phyloP scores from a whole-genome alignment of 139 green algal species.

The Chlamydomonas incerta region DNA sequence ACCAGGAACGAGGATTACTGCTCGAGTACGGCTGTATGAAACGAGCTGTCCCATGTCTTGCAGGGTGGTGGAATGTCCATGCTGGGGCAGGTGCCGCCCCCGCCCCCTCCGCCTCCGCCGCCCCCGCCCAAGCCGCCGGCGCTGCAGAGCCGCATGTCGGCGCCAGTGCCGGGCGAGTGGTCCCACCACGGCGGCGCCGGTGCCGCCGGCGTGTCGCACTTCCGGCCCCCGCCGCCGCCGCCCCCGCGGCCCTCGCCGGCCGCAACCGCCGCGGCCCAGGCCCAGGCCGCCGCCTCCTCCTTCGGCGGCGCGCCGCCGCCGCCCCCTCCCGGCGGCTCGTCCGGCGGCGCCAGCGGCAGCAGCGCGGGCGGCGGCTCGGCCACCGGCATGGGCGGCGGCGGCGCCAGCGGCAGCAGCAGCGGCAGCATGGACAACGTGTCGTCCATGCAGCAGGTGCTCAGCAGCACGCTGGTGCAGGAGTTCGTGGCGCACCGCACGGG shows the following conservation, averaged over 20 bases:
- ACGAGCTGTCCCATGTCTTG: no score
- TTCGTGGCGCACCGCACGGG: slow-evolving; percentile 40
- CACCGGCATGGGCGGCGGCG: not conserved
- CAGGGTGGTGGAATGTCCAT: not conserved
- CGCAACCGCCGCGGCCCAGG: not conserved
- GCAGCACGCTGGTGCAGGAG: slow-evolving; percentile 43
- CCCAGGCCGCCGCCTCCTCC: not conserved
- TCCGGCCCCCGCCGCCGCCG: slow-evolving; percentile 13
- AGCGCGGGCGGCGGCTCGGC: not conserved
- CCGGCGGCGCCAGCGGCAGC: not conserved
- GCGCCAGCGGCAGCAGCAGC: not conserved
- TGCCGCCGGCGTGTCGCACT: not conserved
- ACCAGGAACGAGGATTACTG: no score
- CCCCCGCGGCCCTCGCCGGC: slow-evolving; percentile 6
- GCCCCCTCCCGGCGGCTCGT: not conserved
- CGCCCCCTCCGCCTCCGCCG: slow-evolving; percentile 1
- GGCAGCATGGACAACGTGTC: not conserved
- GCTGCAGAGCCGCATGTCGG: slow-evolving; percentile 31
- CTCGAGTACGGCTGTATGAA: no score
- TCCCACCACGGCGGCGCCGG: not conserved
- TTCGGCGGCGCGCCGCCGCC: not conserved
- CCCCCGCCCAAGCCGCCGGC: slow-evolving; percentile 6
- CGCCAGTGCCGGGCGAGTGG: slow-evolving; percentile 15
- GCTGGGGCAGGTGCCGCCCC: not conserved
- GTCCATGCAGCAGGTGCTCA: slow-evolving; percentile 35